Conservation (phyloP, 2,329 filamentous ascomycete genomes). For the Scedosporium apiospermum region DNA sequence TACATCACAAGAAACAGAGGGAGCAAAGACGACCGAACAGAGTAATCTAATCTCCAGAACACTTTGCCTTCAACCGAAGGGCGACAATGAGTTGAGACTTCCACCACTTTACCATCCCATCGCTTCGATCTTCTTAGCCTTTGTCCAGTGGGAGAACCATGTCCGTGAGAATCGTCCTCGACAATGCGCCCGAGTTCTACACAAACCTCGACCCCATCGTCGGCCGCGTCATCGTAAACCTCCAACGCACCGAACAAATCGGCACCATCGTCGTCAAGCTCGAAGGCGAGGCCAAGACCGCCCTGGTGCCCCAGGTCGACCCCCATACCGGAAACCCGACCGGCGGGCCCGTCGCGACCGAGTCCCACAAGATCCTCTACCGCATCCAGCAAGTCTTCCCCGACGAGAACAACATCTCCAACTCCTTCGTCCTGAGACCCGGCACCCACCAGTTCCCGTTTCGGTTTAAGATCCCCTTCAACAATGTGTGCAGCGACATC, state of each 20-base stretch:
- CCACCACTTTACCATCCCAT: not conserved
- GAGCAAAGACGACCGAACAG: not conserved
- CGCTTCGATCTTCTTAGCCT: not conserved
- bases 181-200: constrained; percentile 60
- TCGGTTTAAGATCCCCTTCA: constrained; percentile 67
- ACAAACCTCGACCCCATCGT: constrained; percentile 70
- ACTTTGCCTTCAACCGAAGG: not conserved
- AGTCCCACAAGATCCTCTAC: constrained; percentile 68
- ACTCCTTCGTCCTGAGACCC: constrained; percentile 47
- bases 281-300: constrained; percentile 67
- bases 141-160: constrained; percentile 25
- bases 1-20: not conserved
- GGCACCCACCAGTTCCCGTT: constrained; percentile 72
- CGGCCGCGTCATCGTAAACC: constrained; percentile 47
- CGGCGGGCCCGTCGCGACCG: constrained; percentile 30
- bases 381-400: constrained; percentile 66
- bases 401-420: constrained; percentile 33
- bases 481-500: constrained; percentile 57
- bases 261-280: constrained; percentile 72
- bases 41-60: not conserved
- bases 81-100: not conserved
- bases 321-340: constrained; percentile 12
- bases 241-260: constrained; percentile 60
- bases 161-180: constrained; percentile 58
- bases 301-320: constrained; percentile 37